Evolutionary conservation across 129 eudicot genomes (phyloP), one percentile per base, ranked within the genome.

Genomic region (Helianthus tuberosus): DNA sequence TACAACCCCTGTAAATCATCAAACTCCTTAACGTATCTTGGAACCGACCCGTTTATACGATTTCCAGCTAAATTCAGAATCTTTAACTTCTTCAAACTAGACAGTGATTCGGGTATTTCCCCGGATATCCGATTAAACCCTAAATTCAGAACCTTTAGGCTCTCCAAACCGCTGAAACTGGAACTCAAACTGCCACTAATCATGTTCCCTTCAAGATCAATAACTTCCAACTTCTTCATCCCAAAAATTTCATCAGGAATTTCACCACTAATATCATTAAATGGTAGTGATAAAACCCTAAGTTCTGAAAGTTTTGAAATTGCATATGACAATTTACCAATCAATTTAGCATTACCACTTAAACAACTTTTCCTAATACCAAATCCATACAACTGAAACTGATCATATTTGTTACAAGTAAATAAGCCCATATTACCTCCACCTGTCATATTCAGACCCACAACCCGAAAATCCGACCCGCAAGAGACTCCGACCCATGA

Each of bases 201-300:
- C 67, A 73, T 78, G 81, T 93, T 93, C 73, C 96, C 96, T 74
- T 93, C 98, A 3, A 93, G 96, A 83, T 93, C 98, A 84, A 93
- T 90, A 51, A 93, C 96, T 73, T 93, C 98, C 29, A 93, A 77
- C 58, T 82, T 86, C 68, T 88, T 90, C 96, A 93, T 80, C 5
- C 86, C 90, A 96, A 96, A 93, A 79, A 93, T 75, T 50, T 79
- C 96, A 13, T 9, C 60, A 11, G 96, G 98, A 14, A 93, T 74
- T 69, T 81, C 81, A 44, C 98, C 98, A 72, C 86, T 81, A 16
- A 93, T 77, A 46, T 83, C 96, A 81, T 90, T 82, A 57, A 93
- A 93, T 2, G 98, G 98, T 55, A 93, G 73, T 10, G 98, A 90
- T 35, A 93, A 79, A 79, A 84, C 74, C 69, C 74, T 83, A 72